phyloP scores from a whole-genome alignment of 2,329 filamentous ascomycete species.

The Fusarium multiceps region DNA sequence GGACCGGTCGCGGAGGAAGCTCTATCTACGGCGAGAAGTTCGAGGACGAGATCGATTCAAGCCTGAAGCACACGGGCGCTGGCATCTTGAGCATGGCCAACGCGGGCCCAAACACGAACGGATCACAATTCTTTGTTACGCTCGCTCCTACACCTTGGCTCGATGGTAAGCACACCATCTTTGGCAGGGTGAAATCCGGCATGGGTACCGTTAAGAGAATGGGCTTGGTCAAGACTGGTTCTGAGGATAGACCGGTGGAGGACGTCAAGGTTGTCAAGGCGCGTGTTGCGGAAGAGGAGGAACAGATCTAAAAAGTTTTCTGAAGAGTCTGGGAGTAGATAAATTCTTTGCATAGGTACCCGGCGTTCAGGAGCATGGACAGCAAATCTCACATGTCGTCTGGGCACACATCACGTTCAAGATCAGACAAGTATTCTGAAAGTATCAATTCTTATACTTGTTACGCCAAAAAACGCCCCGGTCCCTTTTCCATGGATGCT shows the following conservation, averaged over 20 bases:
- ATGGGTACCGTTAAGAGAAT: constrained; percentile 87
- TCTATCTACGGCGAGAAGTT: constrained; percentile 96
- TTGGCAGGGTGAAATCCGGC: constrained; percentile 87
- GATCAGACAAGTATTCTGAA: constrained; percentile 11
- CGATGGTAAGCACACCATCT: constrained; percentile 97
- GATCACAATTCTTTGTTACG: constrained; percentile 95
- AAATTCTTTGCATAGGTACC: constrained; percentile 18
- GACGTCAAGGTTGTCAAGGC: constrained; percentile 84
- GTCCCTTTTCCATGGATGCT: constrained; percentile 47
- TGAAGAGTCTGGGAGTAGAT: constrained; percentile 1
- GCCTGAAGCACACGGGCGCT: constrained; percentile 90
- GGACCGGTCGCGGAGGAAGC: constrained; percentile 87
- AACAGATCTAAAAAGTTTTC: constrained; percentile 41
- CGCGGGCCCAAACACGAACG: constrained; percentile 90
- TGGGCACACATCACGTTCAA: constrained; percentile 13
- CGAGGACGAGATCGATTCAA: constrained; percentile 85
- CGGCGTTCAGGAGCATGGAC: constrained; percentile 38
- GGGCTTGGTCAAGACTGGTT: constrained; percentile 85
- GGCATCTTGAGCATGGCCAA: constrained; percentile 98
- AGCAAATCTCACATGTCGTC: constrained; percentile 1
- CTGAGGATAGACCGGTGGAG: constrained; percentile 82
- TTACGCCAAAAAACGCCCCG: constrained; percentile 46
- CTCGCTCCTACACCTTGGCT: constrained; percentile 95
- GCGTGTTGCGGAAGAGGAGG: constrained; percentile 72
- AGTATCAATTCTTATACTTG: constrained; percentile 43